phyloP scores from a whole-genome alignment of 2,329 filamentous ascomycete genomes.

The Monilinia aucupariae region DNA sequence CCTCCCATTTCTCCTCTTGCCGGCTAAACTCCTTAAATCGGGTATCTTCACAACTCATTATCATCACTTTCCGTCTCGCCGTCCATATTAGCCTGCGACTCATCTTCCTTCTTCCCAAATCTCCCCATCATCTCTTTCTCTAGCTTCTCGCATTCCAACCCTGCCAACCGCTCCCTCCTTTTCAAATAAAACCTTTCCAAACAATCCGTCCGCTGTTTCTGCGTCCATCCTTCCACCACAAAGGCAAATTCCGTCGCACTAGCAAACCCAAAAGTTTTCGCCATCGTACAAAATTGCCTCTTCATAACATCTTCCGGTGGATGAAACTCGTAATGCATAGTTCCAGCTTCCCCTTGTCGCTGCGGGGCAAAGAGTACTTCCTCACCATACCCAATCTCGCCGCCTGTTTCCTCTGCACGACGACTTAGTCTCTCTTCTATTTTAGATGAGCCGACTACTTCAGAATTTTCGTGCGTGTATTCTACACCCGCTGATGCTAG shows the following conservation, averaged over 20 bases:
- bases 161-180: constrained; percentile 39
- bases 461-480: constrained; percentile 94
- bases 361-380: constrained; percentile 53
- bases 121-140: not conserved
- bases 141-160: constrained; percentile 7
- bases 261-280: constrained; percentile 67
- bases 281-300: constrained; percentile 90
- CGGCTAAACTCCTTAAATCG: not conserved
- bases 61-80: constrained; percentile 4
- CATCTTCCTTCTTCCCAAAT: not conserved
- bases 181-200: constrained; percentile 74
- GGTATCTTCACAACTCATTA: constrained; percentile 9
- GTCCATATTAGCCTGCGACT: not conserved
- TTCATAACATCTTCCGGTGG: constrained; percentile 69
- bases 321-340: constrained; percentile 37
- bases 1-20: not conserved
- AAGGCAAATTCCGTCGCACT: constrained; percentile 80
- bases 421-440: constrained; percentile 82
- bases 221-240: constrained; percentile 84
- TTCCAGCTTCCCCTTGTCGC: constrained; percentile 24
- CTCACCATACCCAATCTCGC: constrained; percentile 44
- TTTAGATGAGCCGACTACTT: constrained; percentile 87
- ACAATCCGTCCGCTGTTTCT: constrained; percentile 71
- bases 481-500: constrained; percentile 81
- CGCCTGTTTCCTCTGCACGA: constrained; percentile 48